Evolutionary conservation across 306 rosid species (phyloP).

Genomic region (Gastrolobium villosum): DNA sequence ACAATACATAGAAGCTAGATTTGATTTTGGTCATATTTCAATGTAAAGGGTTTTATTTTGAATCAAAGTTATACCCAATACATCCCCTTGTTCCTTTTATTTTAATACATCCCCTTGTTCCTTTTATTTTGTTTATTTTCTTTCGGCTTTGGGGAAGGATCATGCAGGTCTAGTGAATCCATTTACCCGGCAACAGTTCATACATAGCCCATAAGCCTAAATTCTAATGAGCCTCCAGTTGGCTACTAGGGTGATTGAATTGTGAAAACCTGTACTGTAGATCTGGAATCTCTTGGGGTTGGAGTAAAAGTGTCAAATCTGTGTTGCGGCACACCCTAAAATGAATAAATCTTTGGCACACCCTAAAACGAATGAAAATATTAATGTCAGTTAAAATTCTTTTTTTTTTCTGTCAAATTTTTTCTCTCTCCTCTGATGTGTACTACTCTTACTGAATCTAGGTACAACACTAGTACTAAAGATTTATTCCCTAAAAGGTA

Average conservation of each 20-base stretch:
- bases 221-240: neutral
- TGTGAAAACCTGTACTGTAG: neutral
- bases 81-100: neutral
- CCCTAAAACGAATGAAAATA: too few relatives aligned
- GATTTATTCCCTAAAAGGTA: too few relatives aligned
- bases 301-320: neutral
- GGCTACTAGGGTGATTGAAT: neutral
- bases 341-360: neutral
- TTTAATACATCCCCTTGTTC: neutral
- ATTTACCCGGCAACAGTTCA: too few relatives aligned
- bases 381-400: too few relatives aligned
- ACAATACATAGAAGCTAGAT: neutral
- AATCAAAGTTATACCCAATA: conserved; percentile 1
- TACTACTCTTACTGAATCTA: too few relatives aligned
- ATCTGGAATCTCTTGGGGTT: conserved; percentile 4
- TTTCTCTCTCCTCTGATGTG: too few relatives aligned
- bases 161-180: neutral
- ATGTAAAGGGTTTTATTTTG: neutral
- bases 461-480: too few relatives aligned
- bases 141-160: conserved; percentile 1
- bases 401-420: too few relatives aligned
- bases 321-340: neutral
- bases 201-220: neutral
- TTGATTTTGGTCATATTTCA: neutral
- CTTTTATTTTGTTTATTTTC: neutral